Conservation (phyloP, 176 grass and related monocot species). For the Phoenix roebelenii region DNA sequence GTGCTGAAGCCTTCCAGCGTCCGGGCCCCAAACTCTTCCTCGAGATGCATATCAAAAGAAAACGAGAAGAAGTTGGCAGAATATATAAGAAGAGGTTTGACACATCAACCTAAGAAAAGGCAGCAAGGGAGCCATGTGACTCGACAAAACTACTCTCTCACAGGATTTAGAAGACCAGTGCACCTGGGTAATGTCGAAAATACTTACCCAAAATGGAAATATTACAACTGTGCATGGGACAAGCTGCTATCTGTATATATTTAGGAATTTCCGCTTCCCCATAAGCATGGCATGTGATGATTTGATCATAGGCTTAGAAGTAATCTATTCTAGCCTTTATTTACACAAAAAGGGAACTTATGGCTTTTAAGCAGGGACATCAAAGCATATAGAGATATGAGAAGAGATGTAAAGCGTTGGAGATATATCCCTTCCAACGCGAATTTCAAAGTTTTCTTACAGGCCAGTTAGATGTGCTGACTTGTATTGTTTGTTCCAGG, state of each 20-base stretch:
- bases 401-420: no score
- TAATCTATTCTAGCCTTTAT: constrained; percentile 19
- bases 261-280: not conserved
- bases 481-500: no score
- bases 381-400: not conserved
- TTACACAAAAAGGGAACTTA: no score
- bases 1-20: constrained; percentile 4
- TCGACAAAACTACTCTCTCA: constrained; percentile 15
- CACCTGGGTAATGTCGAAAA: not conserved
- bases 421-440: no score
- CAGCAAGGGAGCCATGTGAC: constrained; percentile 15
- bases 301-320: constrained; percentile 22
- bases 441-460: no score
- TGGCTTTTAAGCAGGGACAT: constrained; percentile 18
- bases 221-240: constrained; percentile 20
- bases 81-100: constrained; percentile 4
- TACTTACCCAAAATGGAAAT: constrained; percentile 33
- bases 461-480: no score
- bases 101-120: constrained; percentile 4
- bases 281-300: constrained; percentile 25
- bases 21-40: constrained; percentile 17
- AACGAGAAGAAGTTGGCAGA: constrained; percentile 8
- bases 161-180: not conserved
- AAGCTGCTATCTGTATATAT: not conserved
- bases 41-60: constrained; percentile 26